Conservation (phyloP, 352 stramenopile genomes). For the Globisporangium orthogonon region DNA sequence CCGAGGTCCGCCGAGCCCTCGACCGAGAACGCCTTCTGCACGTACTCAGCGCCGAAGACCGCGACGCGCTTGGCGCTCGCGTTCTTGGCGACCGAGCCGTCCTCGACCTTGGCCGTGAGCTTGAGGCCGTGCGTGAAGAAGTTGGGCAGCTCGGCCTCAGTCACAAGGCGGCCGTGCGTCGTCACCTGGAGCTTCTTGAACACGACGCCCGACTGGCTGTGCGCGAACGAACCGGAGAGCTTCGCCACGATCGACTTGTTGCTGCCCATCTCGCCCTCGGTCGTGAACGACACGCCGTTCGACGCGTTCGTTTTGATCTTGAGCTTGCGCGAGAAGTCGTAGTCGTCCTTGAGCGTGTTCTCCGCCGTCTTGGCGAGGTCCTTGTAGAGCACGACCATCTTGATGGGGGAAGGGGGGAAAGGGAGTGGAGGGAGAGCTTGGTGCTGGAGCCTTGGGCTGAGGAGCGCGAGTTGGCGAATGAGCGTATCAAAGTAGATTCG, state of each 20-base stretch:
- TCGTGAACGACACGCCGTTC: constrained; percentile 84
- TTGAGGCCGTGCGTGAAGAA: constrained; percentile 75
- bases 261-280: constrained; percentile 76
- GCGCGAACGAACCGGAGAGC: constrained; percentile 67
- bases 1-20: constrained; percentile 55
- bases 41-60: constrained; percentile 75
- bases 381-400: constrained; percentile 82
- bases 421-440: background rate
- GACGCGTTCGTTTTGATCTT: constrained; percentile 88
- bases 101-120: constrained; percentile 80
- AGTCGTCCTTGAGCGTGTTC: constrained; percentile 84
- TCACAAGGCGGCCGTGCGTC: constrained; percentile 67
- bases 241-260: constrained; percentile 87
- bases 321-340: constrained; percentile 88
- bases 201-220: constrained; percentile 47
- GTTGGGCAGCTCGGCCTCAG: constrained; percentile 78
- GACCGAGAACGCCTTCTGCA: constrained; percentile 52
- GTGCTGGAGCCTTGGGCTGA: background rate
- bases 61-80: constrained; percentile 63
- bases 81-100: constrained; percentile 77
- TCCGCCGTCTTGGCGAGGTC: constrained; percentile 83
- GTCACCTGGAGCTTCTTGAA: constrained; percentile 89
- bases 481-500: background rate
- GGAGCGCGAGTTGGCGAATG: background rate
- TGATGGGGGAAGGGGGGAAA: background rate